Evolutionary conservation across 1,139 yeast genomes (phyloP).

Genomic region (Kurtzmaniella quercitrusa): DNA sequence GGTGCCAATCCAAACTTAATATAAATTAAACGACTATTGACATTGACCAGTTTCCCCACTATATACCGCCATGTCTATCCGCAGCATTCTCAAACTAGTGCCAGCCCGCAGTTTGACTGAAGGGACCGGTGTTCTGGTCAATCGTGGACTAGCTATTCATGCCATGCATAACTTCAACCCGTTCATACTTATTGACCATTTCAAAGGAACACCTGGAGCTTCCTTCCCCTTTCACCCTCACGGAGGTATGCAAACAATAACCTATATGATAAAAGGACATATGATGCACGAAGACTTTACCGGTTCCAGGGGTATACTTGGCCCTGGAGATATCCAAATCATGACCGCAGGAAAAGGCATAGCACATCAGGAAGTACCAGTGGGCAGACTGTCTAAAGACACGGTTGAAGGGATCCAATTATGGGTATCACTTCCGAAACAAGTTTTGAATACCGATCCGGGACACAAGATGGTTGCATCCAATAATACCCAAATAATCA

Average conservation of each 20-base stretch:
- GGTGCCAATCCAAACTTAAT: no score
- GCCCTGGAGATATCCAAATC: conserved; percentile 26
- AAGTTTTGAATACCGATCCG: conserved; percentile 20
- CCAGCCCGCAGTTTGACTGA: conserved; percentile 1
- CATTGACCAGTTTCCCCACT: no score
- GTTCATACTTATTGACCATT: conserved; percentile 25
- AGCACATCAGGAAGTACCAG: conserved; percentile 29
- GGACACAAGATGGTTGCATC: conserved; percentile 24
- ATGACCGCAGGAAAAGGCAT: conserved; percentile 31
- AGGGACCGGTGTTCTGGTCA: conserved; percentile 7
- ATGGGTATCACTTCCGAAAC: conserved; percentile 28
- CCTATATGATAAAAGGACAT: conserved; percentile 21
- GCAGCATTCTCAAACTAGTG: neutral
- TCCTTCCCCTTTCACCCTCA: conserved; percentile 31
- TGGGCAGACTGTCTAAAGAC: conserved; percentile 10
- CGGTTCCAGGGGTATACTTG: conserved; percentile 24
- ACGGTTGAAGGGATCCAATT: conserved; percentile 23
- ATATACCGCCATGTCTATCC: neutral
- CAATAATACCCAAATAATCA: conserved; percentile 23
- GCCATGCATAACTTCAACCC: conserved; percentile 20
- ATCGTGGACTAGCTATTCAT: conserved; percentile 6
- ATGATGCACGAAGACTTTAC: conserved; percentile 30
- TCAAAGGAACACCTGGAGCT: conserved; percentile 13
- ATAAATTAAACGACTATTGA: no score
- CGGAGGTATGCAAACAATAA: conserved; percentile 26